Evolutionary conservation across 2,329 filamentous ascomycete genomes (phyloP).

Genomic region (Aspergillus niger): DNA sequence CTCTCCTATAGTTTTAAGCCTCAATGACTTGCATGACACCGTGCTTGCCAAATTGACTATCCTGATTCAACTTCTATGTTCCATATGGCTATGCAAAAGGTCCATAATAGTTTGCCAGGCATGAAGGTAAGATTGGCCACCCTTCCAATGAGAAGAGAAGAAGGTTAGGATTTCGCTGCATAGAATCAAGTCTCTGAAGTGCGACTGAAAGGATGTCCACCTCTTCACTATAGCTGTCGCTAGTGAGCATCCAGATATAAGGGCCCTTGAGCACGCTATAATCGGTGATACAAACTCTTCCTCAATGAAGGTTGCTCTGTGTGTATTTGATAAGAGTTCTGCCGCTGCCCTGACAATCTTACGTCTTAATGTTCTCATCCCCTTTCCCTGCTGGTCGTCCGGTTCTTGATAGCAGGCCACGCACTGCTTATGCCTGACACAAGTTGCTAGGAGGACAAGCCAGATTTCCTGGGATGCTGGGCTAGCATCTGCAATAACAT

Average conservation of each 20-base stretch:
- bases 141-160: neutral
- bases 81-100: neutral
- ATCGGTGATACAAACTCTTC: neutral
- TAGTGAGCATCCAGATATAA: neutral
- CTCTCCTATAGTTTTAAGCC: too few relatives aligned
- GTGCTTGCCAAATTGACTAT: too few relatives aligned
- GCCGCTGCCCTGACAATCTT: neutral
- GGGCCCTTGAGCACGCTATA: neutral
- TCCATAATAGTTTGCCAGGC: neutral
- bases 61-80: neutral
- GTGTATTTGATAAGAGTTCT: neutral
- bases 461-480: neutral
- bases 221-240: neutral
- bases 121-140: neutral
- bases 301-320: neutral
- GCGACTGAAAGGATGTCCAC: neutral
- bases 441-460: neutral
- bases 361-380: neutral
- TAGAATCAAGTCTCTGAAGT: neutral
- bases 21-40: too few relatives aligned
- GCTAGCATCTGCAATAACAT: neutral
- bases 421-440: neutral
- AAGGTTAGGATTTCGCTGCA: neutral
- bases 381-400: neutral
- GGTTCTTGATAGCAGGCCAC: neutral